These are phyloP conservation scores for Coelastrella sp. DNA, from an alignment of 139 green algal species.

Conservation along the genomic window DNA sequence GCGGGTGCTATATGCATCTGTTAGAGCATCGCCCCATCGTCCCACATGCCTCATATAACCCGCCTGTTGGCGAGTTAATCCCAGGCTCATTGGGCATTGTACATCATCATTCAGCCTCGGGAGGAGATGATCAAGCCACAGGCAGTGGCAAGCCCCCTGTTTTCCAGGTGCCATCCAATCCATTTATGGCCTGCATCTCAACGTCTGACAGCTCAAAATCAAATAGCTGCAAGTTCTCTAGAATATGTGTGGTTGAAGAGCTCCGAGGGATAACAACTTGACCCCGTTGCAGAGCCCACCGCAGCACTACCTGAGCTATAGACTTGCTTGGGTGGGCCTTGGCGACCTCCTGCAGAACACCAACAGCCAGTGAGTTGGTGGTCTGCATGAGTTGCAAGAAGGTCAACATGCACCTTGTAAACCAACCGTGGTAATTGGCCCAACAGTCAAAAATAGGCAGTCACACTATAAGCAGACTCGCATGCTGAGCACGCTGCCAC, in stretches of 20 bases:
- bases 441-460: not conserved
- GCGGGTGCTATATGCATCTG: too few relatives aligned
- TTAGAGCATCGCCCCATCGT: too few relatives aligned
- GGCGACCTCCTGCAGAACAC: constrained; percentile 19
- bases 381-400: not conserved
- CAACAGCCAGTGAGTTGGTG: not conserved
- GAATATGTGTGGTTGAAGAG: constrained; percentile 54
- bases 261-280: constrained; percentile 68
- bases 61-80: too few relatives aligned
- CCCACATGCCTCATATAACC: too few relatives aligned
- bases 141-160: constrained; percentile 13
- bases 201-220: constrained; percentile 63
- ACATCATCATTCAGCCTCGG: not conserved
- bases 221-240: constrained; percentile 63
- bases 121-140: not conserved
- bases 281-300: constrained; percentile 77
- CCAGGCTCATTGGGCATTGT: too few relatives aligned
- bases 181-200: constrained; percentile 68
- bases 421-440: too few relatives aligned
- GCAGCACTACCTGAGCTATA: constrained; percentile 71
- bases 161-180: constrained; percentile 55
- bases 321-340: constrained; percentile 36
- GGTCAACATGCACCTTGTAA: not conserved
- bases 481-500: too few relatives aligned
- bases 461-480: too few relatives aligned